Conservation (phyloP, 768 basidiomycete genomes). For the Sutorius australiensis region DNA sequence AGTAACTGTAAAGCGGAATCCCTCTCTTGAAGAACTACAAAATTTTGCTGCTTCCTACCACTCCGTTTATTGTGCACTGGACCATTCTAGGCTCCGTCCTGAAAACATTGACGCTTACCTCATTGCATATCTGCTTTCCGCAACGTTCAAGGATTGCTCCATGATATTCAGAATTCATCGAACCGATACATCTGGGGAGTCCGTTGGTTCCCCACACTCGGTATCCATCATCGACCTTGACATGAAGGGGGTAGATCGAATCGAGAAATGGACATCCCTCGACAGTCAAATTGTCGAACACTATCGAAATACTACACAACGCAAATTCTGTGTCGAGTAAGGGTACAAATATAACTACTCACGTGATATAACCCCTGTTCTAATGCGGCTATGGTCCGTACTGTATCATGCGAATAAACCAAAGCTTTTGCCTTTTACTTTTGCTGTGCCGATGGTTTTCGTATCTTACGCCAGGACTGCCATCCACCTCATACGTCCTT, state of each 20-base stretch:
- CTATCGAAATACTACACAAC: slow-evolving; percentile 29
- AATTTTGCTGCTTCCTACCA: slow-evolving; percentile 56
- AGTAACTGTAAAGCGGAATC: slow-evolving; percentile 42
- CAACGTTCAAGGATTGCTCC: slow-evolving; percentile 97
- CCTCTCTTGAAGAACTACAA: slow-evolving; percentile 62
- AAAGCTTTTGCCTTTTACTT: background rate
- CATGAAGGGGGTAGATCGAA: slow-evolving; percentile 62
- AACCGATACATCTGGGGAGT: slow-evolving; percentile 12
- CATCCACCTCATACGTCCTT: slow-evolving; percentile 1
- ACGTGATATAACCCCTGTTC: slow-evolving; percentile 5
- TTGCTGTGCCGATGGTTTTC: slow-evolving; percentile 9
- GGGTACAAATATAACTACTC: background rate
- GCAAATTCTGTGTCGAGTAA: slow-evolving; percentile 23
- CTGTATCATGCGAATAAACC: background rate
- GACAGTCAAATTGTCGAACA: slow-evolving; percentile 62
- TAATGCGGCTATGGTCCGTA: slow-evolving; percentile 17
- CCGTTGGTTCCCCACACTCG: slow-evolving; percentile 26
- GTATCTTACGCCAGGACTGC: slow-evolving; percentile 11
- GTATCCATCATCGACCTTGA: slow-evolving; percentile 85
- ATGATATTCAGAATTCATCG: slow-evolving; percentile 43
- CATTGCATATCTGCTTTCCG: slow-evolving; percentile 79
- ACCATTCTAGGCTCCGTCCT: slow-evolving; percentile 38
- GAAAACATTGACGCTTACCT: slow-evolving; percentile 57
- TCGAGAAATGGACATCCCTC: slow-evolving; percentile 68
- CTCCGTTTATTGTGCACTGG: slow-evolving; percentile 29